Evolutionary conservation across 202 grass and related monocot genomes (phyloP), one percentile per base, ranked within the genome.

Genomic region (Zoysia matrella): DNA sequence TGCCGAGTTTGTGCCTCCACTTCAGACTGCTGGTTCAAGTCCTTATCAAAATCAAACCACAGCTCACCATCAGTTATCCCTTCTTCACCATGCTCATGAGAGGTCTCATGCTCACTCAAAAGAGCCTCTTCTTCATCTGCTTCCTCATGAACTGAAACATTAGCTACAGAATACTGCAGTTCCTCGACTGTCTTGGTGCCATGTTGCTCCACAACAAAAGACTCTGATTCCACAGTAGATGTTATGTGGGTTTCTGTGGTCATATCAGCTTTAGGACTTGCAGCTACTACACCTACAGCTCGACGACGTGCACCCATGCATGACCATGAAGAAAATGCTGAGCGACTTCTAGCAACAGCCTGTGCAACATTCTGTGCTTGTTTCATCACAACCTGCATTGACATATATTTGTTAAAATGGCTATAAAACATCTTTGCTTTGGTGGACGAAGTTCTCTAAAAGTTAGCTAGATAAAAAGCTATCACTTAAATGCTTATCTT

Each of bases 321-420:
- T 60, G 95, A 90, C 95, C 95, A 98, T 72, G 95, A 93, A 63
- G 95, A 95, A 57, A 98, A 66, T 47, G 92, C 87, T 5, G 90
- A 86, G 41, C 73, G 90, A 81, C 88, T 98, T 84, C 91, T 88
- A 82, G 89, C 95, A 72, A 98, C 92, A 83, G 88, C 95, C 86
- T 98, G 95, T 61, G 95, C 95, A 76, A 98, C 88, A 85, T 86
- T 93, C 40, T 98, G 95, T 60, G 95, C 92, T 73, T 87, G 88
- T 88, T 93, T 95, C 85, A 98, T 92, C 73, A 98, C 85, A 79
- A 92, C 88, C 95, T 98, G 79, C 71, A 84, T 74, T 41, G 4
- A 60, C 40, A 58, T 73, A 55, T 52, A 54, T 56, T 40, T 74
- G 30, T 36, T 52, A 90, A 30, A 12, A 68, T 68, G 15, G 5